Evolutionary conservation across 2,329 filamentous ascomycete genomes (phyloP), one percentile per base, ranked within the genome.

Genomic region (Dactylellina parvicollis): DNA sequence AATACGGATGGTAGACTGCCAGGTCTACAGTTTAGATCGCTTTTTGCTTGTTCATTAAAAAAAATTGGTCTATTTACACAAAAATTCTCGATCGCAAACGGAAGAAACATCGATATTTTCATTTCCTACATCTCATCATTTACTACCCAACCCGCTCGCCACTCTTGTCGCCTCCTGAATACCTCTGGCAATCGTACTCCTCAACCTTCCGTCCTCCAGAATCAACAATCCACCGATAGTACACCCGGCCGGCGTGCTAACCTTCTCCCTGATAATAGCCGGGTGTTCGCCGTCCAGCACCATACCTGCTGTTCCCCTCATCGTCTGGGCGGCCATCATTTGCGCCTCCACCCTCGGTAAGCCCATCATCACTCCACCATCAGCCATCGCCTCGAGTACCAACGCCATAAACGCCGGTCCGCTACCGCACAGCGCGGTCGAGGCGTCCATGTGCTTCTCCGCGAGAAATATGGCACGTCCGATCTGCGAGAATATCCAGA

Each of bases 311-410:
- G 89, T 87, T 20, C 91, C 91, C 76, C 86, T 85, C 89, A 92
- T 92, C 10, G 88, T 88, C 83, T 94, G 91, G 0, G 90, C 89
- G 24, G 90, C 90, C 90, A 94, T 92, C 73, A 86, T 82, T 79
- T 88, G 87, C 0, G 90, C 90, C 79, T 92, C 90, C 1, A 85
- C 86, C 50, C 90, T 84, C 2, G 90, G 89, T 30, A 94, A 79
- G 0, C 91, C 91, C 88, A 92, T 91, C 12, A 90, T 90, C 0
- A 94, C 89, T 2, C 88, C 90, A 4, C 90, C 91, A 77, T 93
- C 90, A 12, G 90, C 87, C 47, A 90, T 85, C 4, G 89, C 89
- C 81, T 94, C 91, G 14, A 92, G 84, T 77, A 93, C 85, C 44
- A 94, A 83, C 0, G 90, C 86, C 76, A 91, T 91, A 81, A 92